phyloP scores from a whole-genome alignment of 2,329 filamentous ascomycete species.

The Huntiella savannae region DNA sequence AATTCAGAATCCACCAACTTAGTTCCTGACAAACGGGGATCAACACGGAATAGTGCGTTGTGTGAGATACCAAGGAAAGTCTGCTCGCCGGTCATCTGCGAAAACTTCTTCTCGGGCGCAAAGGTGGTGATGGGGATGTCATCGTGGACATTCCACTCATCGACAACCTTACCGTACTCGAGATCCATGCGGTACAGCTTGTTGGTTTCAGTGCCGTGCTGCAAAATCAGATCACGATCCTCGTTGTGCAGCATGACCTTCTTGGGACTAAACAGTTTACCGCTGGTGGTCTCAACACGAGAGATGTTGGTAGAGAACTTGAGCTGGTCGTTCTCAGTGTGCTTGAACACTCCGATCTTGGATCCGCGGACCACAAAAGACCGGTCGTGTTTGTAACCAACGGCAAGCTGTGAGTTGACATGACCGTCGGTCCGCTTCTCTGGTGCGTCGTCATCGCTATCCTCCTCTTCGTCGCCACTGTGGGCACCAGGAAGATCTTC shows the following conservation, averaged over 20 bases:
- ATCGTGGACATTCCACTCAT: conserved; percentile 97
- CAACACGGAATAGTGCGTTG: conserved; percentile 84
- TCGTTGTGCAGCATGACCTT: conserved; percentile 94
- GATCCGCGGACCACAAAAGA: conserved; percentile 94
- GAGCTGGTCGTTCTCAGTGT: conserved; percentile 76
- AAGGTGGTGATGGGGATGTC: conserved; percentile 86
- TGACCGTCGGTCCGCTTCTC: conserved; percentile 56
- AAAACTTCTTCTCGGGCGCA: conserved; percentile 91
- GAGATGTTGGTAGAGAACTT: conserved; percentile 96
- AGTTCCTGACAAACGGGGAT: conserved; percentile 72
- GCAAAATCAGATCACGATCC: conserved; percentile 75
- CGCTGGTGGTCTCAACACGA: conserved; percentile 75
- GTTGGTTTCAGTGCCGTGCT: conserved; percentile 68
- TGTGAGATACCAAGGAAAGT: conserved; percentile 85
- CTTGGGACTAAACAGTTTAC: conserved; percentile 77
- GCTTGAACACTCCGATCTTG: conserved; percentile 98
- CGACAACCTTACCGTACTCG: conserved; percentile 91
- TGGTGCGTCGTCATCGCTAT: conserved; percentile 41
- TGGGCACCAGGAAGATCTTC: conserved; percentile 39
- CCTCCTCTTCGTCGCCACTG: conserved; percentile 66
- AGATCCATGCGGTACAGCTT: conserved; percentile 94
- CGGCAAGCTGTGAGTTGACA: conserved; percentile 81
- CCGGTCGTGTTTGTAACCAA: conserved; percentile 90
- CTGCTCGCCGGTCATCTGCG: conserved; percentile 88
- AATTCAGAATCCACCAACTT: conserved; percentile 86